phyloP scores from a whole-genome alignment of 495 filamentous ascomycete genomes.

The Rhypophila decipiens region DNA sequence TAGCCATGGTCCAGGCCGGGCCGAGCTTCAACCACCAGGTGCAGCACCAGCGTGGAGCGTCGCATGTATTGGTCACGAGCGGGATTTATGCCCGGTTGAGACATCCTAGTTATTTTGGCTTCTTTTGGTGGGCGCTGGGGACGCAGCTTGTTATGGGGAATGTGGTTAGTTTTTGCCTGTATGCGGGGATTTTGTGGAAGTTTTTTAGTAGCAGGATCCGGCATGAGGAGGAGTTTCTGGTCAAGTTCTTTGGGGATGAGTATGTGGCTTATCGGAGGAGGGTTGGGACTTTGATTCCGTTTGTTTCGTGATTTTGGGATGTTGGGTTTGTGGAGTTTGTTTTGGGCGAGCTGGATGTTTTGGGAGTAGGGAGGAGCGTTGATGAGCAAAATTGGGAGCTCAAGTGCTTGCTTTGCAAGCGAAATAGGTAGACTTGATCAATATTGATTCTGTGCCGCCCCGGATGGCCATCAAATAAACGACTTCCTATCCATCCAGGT shows the following conservation, averaged over 20 bases:
- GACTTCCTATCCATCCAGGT: no score
- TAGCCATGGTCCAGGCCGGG: slow-evolving; percentile 85
- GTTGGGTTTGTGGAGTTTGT: background rate
- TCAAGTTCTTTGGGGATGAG: slow-evolving; percentile 77
- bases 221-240: slow-evolving; percentile 72
- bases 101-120: slow-evolving; percentile 94
- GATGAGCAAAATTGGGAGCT: background rate
- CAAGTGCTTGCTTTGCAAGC: background rate
- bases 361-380: background rate
- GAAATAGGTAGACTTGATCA: no score
- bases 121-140: slow-evolving; percentile 96
- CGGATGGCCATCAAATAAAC: no score
- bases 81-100: slow-evolving; percentile 60
- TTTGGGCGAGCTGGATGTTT: background rate
- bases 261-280: slow-evolving; percentile 66
- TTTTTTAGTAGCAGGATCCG: slow-evolving; percentile 72
- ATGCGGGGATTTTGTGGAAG: slow-evolving; percentile 68
- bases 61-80: slow-evolving; percentile 70
- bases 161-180: slow-evolving; percentile 64
- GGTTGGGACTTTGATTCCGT: slow-evolving; percentile 67
- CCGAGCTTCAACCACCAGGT: slow-evolving; percentile 89
- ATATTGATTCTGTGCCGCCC: no score
- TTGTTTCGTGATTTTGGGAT: slow-evolving; percentile 38
- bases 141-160: slow-evolving; percentile 90
- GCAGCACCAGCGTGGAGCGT: slow-evolving; percentile 55